A percentile compares a stretch with the other conserved stretches of the same genome.
These are phyloP conservation scores for Marasmius tenuissimus DNA, from an alignment of 1,284 basidiomycete genomes.

Conservation along the genomic window DNA sequence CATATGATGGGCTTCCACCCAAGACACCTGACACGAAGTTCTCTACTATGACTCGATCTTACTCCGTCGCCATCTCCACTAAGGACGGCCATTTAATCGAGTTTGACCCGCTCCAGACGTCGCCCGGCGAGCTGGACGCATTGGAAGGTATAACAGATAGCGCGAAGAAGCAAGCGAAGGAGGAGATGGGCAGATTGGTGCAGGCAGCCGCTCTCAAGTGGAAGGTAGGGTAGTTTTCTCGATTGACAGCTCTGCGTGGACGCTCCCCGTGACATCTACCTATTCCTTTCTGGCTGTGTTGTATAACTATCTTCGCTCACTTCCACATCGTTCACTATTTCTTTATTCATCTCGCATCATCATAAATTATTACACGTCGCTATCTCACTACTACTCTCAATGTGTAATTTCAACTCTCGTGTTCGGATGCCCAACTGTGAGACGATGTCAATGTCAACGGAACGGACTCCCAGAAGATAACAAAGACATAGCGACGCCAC, in stretches of 20 bases:
- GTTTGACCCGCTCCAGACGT: conserved; percentile 74
- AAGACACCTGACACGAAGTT: conserved; percentile 3
- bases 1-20: conserved; percentile 18
- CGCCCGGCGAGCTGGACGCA: conserved; percentile 65
- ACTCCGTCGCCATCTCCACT: conserved; percentile 63
- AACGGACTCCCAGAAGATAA: no score
- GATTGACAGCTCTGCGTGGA: not conserved
- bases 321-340: not conserved
- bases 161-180: conserved; percentile 76
- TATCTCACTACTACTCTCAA: not conserved
- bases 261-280: not conserved
- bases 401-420: not conserved
- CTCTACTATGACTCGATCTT: conserved; percentile 16
- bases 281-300: not conserved
- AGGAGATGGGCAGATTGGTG: conserved; percentile 70
- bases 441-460: no score
- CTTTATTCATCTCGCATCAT: not conserved
- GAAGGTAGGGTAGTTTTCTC: conserved; percentile 46
- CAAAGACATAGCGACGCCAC: no score
- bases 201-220: conserved; percentile 72
- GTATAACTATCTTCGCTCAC: not conserved
- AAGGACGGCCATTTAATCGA: conserved; percentile 75
- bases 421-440: no score
- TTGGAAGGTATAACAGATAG: conserved; percentile 75
- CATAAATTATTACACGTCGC: not conserved